Percentiles rank a stretch among this genome's conserved stretches.
phyloP scores from a whole-genome alignment of 2,329 filamentous ascomycete genomes.

The Pseudogymnoascus sp. region DNA sequence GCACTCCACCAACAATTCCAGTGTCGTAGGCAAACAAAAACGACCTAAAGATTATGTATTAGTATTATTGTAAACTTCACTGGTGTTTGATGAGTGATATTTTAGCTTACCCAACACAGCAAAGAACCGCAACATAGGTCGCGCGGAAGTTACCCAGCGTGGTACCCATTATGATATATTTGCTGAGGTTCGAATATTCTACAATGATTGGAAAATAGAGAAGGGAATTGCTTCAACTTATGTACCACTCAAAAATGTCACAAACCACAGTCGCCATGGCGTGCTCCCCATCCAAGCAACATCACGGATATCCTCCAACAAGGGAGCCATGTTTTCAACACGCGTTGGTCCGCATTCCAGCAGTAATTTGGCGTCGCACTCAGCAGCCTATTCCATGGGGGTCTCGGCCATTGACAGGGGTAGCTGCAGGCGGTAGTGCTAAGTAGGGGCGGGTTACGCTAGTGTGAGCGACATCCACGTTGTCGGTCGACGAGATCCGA shows the following conservation, averaged over 20 bases:
- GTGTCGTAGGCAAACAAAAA: constrained; percentile 38
- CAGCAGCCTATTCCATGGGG: not conserved
- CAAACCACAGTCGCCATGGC: not conserved
- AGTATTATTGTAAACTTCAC: constrained; percentile 6
- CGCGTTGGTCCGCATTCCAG: not conserved
- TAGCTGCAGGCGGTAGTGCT: not conserved
- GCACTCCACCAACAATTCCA: constrained; percentile 38
- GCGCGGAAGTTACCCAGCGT: constrained; percentile 31
- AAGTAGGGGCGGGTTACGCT: not conserved
- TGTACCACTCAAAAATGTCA: not conserved
- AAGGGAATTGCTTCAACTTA: not conserved
- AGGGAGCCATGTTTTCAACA: not conserved
- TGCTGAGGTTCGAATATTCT: not conserved
- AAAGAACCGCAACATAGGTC: constrained; percentile 21
- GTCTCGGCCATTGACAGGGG: not conserved
- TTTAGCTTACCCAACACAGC: constrained; percentile 10
- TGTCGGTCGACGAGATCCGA: not conserved
- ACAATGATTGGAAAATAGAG: not conserved
- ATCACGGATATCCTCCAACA: not conserved
- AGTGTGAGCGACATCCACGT: constrained; percentile 1
- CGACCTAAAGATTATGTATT: constrained; percentile 19
- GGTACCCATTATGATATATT: constrained; percentile 10
- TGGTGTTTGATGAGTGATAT: constrained; percentile 12
- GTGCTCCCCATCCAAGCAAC: not conserved
- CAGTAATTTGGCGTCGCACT: not conserved